Percentiles rank a stretch among this genome's conserved stretches.
Conservation (phyloP, 1,284 basidiomycete genomes). For the Sporisorium iseilematis-ciliati region DNA sequence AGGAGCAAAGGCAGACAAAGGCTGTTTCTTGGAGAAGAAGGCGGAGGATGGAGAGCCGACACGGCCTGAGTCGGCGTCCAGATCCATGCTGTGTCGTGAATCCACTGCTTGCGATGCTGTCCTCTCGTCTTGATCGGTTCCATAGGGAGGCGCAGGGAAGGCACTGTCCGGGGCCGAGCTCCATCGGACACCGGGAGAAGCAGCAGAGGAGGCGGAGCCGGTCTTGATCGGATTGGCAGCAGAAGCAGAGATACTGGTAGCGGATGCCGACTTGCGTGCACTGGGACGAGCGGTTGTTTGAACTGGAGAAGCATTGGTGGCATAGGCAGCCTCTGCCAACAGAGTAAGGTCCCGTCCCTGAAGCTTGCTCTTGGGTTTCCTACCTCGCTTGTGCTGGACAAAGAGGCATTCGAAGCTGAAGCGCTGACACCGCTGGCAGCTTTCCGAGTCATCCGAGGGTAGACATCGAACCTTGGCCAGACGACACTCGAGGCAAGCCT, state of each 20-base stretch:
- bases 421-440: slow-evolving; percentile 44
- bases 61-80: slow-evolving; percentile 9
- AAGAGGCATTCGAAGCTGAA: slow-evolving; percentile 55
- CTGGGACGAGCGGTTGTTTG: slow-evolving; percentile 16
- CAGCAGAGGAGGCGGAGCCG: slow-evolving; percentile 9
- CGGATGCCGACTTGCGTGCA: slow-evolving; percentile 28
- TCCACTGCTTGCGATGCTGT: background rate
- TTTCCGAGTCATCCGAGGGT: slow-evolving; percentile 39
- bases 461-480: slow-evolving; percentile 50
- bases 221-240: slow-evolving; percentile 6
- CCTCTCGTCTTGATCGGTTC: slow-evolving; percentile 4
- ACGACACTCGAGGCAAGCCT: slow-evolving; percentile 53
- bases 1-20: slow-evolving; percentile 17
- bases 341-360: slow-evolving; percentile 50
- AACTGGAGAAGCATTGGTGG: slow-evolving; percentile 33
- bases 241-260: slow-evolving; percentile 11
- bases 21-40: slow-evolving; percentile 26
- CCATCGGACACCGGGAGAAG: slow-evolving; percentile 48
- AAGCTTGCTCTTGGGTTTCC: slow-evolving; percentile 54
- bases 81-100: slow-evolving; percentile 13
- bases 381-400: slow-evolving; percentile 49
- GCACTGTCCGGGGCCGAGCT: slow-evolving; percentile 39
- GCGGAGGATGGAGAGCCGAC: slow-evolving; percentile 20
- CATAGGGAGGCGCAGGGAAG: slow-evolving; percentile 18
- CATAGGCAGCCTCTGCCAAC: slow-evolving; percentile 48